Conservation (phyloP, 164 flowering plant genomes). For the Buxus sempervirens region DNA sequence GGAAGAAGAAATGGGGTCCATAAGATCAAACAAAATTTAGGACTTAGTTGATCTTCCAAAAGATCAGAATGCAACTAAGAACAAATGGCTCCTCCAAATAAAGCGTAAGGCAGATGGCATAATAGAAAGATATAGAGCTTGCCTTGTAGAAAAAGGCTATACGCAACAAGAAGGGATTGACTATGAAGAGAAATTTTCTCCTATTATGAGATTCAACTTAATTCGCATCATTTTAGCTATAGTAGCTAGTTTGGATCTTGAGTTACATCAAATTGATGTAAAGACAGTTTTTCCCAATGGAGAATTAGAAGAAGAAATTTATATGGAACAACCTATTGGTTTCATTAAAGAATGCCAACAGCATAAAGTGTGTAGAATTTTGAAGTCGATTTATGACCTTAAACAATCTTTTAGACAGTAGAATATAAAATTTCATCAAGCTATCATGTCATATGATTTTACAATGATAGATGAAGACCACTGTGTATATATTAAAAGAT, state of each 20-base stretch:
- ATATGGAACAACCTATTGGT: not conserved
- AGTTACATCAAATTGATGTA: too few species aligned
- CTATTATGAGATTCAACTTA: too few species aligned
- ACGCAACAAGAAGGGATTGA: not conserved
- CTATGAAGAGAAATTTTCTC: too few species aligned
- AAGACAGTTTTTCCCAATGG: too few species aligned
- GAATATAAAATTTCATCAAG: not conserved
- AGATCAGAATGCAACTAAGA: not conserved
- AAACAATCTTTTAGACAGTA: not conserved
- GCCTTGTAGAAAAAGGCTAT: not conserved
- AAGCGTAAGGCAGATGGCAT: not conserved
- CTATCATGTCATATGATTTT: not conserved
- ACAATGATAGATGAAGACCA: not conserved
- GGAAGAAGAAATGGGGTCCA: too few species aligned
- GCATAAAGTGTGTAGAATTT: not conserved
- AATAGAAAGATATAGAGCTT: not conserved
- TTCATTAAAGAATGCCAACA: not conserved
- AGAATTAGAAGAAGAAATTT: too few species aligned
- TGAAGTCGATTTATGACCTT: not conserved
- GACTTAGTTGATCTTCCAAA: not conserved
- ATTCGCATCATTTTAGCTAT: too few species aligned
- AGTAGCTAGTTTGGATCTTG: too few species aligned
- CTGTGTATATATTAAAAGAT: conserved; percentile 1
- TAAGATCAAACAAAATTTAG: not conserved
- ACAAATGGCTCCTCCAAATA: too few species aligned